Conservation (phyloP, 352 stramenopile genomes). For the Blastocystis hominis region DNA sequence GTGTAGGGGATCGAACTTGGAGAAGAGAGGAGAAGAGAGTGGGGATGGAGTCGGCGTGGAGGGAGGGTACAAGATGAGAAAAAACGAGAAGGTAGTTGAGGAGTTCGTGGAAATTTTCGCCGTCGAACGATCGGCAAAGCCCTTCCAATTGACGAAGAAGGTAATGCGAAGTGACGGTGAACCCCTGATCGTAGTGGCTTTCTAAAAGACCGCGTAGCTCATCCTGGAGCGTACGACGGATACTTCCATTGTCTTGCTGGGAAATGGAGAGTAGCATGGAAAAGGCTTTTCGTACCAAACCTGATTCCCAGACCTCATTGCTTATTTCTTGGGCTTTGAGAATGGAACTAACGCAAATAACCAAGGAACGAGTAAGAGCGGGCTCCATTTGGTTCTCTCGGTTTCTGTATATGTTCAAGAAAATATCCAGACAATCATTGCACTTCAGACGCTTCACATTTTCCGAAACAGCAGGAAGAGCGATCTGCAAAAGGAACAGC, state of each 20-base stretch:
- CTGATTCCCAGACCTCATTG: background rate
- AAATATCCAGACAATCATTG: conserved; percentile 37
- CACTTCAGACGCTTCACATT: conserved; percentile 53
- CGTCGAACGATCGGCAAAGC: conserved; percentile 1
- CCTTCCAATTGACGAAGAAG: background rate
- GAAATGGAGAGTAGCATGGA: background rate
- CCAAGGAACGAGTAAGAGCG: background rate
- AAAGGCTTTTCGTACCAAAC: conserved; percentile 8
- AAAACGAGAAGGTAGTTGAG: conserved; percentile 6
- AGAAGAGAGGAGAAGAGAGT: background rate
- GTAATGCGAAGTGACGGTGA: background rate
- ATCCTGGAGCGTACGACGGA: background rate
- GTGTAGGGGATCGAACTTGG: background rate
- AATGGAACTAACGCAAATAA: background rate
- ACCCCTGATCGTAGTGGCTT: background rate
- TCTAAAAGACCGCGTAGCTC: background rate
- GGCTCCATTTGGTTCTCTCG: conserved; percentile 15
- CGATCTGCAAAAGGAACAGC: conserved; percentile 25
- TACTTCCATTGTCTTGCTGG: conserved; percentile 21
- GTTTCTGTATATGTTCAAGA: conserved; percentile 6
- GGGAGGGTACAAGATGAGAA: background rate
- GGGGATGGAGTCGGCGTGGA: background rate
- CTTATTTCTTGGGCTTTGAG: conserved; percentile 10
- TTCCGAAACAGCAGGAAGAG: background rate
- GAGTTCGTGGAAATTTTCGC: conserved; percentile 8